Base-by-base conservation (phyloP, 352 stramenopile genomes). In the Globisporangium alternatum region DNA sequence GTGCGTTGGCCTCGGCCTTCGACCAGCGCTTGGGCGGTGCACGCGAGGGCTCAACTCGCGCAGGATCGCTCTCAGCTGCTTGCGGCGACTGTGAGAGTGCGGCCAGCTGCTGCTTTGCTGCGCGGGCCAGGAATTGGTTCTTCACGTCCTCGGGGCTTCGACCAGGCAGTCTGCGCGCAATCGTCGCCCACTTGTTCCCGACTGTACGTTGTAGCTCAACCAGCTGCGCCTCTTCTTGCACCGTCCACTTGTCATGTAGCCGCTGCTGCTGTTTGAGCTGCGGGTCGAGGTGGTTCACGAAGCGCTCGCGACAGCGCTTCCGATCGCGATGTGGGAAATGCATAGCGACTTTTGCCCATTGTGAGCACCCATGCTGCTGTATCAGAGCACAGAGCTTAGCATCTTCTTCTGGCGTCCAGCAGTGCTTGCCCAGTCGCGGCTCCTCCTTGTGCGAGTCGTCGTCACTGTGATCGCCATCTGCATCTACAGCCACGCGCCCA, bases 231-330 rank as follows among this genome's bases (percentile, higher is more conserved):
- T 94, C 79, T 41, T 94, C 85, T 3, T 71, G 48, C 4, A n/a
- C 0, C 0, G 51, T 80, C 85, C 85, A 94, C 10, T 37, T 28
- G 45, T 45, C 15, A 17, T 44, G 10, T 44, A 5, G 37, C n/a
- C 12, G 39, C 5, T n/a, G 13, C 5, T 22, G 55, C 21, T 41
- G 45, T 8, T 31, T n/a, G 22, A 90, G 60, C 31, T 64, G 48
- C 15, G 81, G 71, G 43, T 78, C 73, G 45, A 91, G 55, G 62
- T 91, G 78, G 61, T 94, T 91, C 37, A 89, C 69, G 28, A 76
- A 94, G n/a, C 86, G 68, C 55, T 94, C 86, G 0, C 86, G 77
- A 51, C 81, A 91, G 6, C 82, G 70, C 65, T 92, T 94, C 21
- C 86, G 80, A 41, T 89, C 75, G 22, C 74, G 71, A 3, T 48